Evolutionary conservation across 495 filamentous ascomycete species (phyloP).

Genomic region (Lindgomyces ingoldianus): DNA sequence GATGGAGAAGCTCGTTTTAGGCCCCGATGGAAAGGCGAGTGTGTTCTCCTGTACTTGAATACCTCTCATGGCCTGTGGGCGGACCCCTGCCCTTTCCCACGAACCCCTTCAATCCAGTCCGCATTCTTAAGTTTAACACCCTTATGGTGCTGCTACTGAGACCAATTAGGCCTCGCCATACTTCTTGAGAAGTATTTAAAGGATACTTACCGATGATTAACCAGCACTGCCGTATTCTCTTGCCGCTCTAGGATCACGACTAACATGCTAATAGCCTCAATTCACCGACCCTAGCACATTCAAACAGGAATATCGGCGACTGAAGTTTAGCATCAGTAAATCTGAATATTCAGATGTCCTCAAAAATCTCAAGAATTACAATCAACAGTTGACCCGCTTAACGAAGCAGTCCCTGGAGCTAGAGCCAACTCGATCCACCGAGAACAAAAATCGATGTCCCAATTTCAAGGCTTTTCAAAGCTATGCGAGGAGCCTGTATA

Average conservation of each 20-base stretch:
- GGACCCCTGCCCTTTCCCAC: too few relatives aligned
- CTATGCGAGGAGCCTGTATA: constrained; percentile 5
- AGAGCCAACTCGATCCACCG: constrained; percentile 8
- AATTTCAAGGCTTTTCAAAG: constrained; percentile 15
- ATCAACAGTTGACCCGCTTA: constrained; percentile 31
- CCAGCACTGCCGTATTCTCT: background rate
- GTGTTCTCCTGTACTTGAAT: background rate
- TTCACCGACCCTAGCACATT: constrained; percentile 16
- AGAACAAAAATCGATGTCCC: background rate
- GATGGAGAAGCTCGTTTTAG: constrained; percentile 12
- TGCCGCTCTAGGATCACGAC: background rate
- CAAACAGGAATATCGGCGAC: constrained; percentile 12
- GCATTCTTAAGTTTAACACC: too few relatives aligned
- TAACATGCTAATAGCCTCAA: constrained; percentile 6
- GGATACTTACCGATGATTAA: too few relatives aligned
- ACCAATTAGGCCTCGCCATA: too few relatives aligned
- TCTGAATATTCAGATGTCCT: constrained; percentile 20
- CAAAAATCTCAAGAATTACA: constrained; percentile 29
- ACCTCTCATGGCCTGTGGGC: too few relatives aligned
- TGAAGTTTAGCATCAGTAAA: constrained; percentile 19
- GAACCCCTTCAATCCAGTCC: too few relatives aligned
- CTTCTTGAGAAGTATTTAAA: too few relatives aligned
- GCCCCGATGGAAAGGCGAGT: constrained; percentile 14
- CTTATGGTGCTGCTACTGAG: too few relatives aligned
- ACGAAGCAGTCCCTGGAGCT: constrained; percentile 24